Conservation (phyloP, 2,329 filamentous ascomycete species). For the Raffaelea albimanens region DNA sequence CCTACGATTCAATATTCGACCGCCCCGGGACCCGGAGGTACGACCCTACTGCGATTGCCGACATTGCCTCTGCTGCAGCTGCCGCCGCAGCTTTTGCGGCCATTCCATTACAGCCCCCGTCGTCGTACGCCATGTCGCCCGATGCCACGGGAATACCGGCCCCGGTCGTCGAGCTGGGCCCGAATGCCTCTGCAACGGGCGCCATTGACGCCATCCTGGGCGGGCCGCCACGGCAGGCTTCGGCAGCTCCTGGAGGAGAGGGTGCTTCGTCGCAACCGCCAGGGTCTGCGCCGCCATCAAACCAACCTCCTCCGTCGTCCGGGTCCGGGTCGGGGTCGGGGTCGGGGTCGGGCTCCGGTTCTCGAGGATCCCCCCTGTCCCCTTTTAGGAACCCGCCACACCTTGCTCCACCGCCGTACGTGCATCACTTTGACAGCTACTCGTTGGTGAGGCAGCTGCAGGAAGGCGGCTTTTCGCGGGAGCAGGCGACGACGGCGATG, state of each 20-base stretch:
- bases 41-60: no score
- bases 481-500: slow-evolving; percentile 80
- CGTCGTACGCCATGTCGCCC: neutral
- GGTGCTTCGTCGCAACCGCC: no score
- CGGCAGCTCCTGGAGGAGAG: no score
- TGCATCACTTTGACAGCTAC: slow-evolving; percentile 96
- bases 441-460: slow-evolving; percentile 74
- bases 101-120: neutral
- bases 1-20: no score
- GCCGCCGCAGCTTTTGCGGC: slow-evolving; percentile 1
- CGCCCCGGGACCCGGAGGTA: no score
- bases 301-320: no score
- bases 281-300: no score
- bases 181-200: slow-evolving; percentile 5
- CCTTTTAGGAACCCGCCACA: slow-evolving; percentile 35
- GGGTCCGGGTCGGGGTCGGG: no score
- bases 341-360: no score
- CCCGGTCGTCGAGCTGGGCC: slow-evolving; percentile 13
- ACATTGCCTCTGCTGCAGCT: neutral
- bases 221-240: slow-evolving; percentile 14
- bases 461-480: slow-evolving; percentile 58
- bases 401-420: slow-evolving; percentile 65
- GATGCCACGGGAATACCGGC: neutral
- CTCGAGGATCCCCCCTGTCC: no score
- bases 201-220: slow-evolving; percentile 4